Percentiles rank a stretch among this genome's conserved stretches.
Conservation (phyloP, 1,139 yeast genomes). For the Wickerhamomyces sp. region DNA sequence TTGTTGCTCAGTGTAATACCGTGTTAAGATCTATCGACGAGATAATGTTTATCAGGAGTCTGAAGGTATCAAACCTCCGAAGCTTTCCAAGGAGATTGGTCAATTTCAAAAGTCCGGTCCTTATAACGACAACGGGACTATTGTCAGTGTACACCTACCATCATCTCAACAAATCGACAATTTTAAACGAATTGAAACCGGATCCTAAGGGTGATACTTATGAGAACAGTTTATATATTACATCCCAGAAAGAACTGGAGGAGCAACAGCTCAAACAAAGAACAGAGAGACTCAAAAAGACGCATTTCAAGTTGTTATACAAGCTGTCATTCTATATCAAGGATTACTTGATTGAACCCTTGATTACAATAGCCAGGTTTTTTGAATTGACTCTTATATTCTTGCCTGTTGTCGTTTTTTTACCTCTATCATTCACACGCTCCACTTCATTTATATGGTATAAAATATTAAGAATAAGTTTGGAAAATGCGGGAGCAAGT, state of each 20-base stretch:
- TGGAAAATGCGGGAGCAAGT: constrained; percentile 90
- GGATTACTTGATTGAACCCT: constrained; percentile 64
- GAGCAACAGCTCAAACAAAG: constrained; percentile 31
- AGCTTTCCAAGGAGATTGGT: not conserved
- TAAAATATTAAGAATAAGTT: constrained; percentile 54
- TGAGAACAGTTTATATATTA: constrained; percentile 60
- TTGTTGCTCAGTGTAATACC: too few species aligned
- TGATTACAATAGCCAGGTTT: constrained; percentile 63
- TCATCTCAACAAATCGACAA: not conserved
- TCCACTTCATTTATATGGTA: constrained; percentile 47
- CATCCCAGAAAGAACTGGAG: constrained; percentile 50
- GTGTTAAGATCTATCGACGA: too few species aligned
- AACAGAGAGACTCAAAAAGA: constrained; percentile 14
- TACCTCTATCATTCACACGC: constrained; percentile 49
- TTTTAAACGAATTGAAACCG: constrained; percentile 29
- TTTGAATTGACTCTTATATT: constrained; percentile 63
- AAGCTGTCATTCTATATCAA: constrained; percentile 37
- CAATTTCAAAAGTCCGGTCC: not conserved
- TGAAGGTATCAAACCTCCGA: not conserved
- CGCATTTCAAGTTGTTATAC: constrained; percentile 29
- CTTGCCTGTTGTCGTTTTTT: constrained; percentile 59
- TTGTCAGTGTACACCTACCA: not conserved
- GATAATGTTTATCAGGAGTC: not conserved
- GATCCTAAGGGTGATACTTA: constrained; percentile 53
- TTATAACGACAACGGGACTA: not conserved